Conservation (phyloP, 2,329 filamentous ascomycete genomes). For the Chrysoporthe cubensis region DNA sequence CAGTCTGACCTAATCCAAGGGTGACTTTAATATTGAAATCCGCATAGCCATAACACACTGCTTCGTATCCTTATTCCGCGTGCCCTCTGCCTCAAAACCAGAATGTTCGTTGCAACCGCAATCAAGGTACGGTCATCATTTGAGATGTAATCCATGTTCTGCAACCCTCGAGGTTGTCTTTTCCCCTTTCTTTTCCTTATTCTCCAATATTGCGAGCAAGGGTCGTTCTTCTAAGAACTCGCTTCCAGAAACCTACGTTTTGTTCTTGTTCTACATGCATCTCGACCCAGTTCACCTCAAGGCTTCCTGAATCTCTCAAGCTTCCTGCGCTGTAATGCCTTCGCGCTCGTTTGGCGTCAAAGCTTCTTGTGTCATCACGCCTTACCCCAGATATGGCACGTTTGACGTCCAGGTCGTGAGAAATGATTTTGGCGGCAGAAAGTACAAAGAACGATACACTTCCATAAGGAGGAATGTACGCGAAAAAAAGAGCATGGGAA, state of each 20-base stretch:
- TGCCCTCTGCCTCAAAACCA: not conserved
- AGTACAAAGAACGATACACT: not conserved
- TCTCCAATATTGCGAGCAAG: too few relatives aligned
- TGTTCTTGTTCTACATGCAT: too few relatives aligned
- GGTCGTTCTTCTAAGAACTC: too few relatives aligned
- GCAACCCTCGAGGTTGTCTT: too few relatives aligned
- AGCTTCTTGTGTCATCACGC: not conserved
- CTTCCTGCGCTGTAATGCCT: too few relatives aligned
- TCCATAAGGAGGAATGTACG: not conserved
- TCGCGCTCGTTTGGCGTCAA: not conserved
- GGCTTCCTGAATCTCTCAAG: too few relatives aligned
- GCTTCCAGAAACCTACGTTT: too few relatives aligned
- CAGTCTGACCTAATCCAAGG: constrained; percentile 9
- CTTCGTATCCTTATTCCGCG: not conserved
- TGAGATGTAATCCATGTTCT: too few relatives aligned
- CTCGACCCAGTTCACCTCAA: too few relatives aligned
- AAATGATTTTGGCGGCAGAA: not conserved
- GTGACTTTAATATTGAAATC: not conserved
- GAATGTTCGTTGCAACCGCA: too few relatives aligned
- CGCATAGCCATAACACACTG: not conserved
- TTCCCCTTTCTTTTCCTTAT: too few relatives aligned
- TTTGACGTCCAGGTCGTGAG: not conserved
- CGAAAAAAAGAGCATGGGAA: not conserved
- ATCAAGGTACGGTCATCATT: too few relatives aligned
- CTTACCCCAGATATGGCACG: not conserved